Conservation (phyloP, 139 green algal genomes). For the Coccomyxa sp. region DNA sequence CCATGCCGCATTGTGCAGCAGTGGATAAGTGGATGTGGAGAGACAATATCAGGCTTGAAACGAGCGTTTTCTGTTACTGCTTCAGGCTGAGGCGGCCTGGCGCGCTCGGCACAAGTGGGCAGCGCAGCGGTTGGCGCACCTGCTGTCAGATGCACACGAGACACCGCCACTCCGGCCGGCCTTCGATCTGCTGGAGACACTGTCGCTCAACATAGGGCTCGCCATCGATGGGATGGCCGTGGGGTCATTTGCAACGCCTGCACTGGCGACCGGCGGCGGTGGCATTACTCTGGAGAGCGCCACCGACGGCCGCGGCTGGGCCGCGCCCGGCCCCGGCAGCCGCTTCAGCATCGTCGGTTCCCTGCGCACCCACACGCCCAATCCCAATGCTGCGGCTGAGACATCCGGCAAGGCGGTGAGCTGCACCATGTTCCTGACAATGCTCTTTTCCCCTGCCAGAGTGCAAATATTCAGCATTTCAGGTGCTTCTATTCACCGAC, state of each 20-base stretch:
- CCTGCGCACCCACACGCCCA: not conserved
- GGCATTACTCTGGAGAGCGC: not conserved
- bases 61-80: not conserved
- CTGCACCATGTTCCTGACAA: not conserved
- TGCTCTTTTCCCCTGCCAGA: no score
- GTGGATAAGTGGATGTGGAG: no score
- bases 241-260: not conserved
- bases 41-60: no score
- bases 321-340: not conserved
- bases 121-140: constrained; percentile 21
- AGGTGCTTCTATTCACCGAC: no score
- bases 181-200: not conserved
- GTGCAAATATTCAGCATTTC: no score
- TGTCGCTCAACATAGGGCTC: constrained; percentile 16
- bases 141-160: constrained; percentile 24
- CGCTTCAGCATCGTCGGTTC: not conserved
- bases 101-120: constrained; percentile 39
- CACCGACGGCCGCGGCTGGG: not conserved
- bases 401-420: not conserved
- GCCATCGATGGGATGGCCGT: not conserved
- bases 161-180: constrained; percentile 39
- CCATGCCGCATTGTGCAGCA: constrained; percentile 19
- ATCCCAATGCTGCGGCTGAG: not conserved
- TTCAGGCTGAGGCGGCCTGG: constrained; percentile 24
- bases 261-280: not conserved